Evolutionary conservation across 768 basidiomycete species (phyloP).

Genomic region (Xerocomus brunneocitrinus): DNA sequence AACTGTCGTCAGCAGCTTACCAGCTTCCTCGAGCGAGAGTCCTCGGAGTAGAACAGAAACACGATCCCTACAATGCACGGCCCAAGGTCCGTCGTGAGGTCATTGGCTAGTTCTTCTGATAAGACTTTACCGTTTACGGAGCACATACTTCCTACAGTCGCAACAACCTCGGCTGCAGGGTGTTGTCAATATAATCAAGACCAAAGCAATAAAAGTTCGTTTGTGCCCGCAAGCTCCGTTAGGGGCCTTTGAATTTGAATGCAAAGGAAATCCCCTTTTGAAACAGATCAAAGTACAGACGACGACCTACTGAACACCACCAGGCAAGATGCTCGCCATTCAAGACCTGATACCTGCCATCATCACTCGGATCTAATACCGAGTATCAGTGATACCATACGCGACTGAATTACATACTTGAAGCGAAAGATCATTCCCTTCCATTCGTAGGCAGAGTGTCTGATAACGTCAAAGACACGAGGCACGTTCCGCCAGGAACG

Average conservation of each 20-base stretch:
- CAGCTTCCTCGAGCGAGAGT: background rate
- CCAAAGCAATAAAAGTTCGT: background rate
- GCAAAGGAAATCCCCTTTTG: background rate
- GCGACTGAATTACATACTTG: background rate
- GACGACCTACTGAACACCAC: too few species aligned
- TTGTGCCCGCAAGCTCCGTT: background rate
- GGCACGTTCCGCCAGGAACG: conserved; percentile 18
- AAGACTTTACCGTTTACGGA: background rate
- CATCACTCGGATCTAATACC: too few species aligned
- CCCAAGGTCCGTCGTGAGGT: background rate
- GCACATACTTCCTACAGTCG: background rate
- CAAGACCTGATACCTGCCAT: background rate
- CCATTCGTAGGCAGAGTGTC: conserved; percentile 29
- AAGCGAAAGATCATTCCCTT: conserved; percentile 36
- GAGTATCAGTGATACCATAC: background rate
- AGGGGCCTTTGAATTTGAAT: background rate
- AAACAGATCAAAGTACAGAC: background rate
- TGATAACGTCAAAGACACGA: background rate
- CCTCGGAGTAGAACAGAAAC: background rate
- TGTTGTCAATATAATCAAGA: background rate
- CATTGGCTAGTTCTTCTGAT: background rate
- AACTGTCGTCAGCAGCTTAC: background rate
- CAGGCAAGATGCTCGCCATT: background rate
- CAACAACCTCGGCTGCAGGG: background rate
- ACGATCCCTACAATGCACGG: background rate